phyloP scores from a whole-genome alignment of 2,329 filamentous ascomycete genomes.

The Xylaria sp. region DNA sequence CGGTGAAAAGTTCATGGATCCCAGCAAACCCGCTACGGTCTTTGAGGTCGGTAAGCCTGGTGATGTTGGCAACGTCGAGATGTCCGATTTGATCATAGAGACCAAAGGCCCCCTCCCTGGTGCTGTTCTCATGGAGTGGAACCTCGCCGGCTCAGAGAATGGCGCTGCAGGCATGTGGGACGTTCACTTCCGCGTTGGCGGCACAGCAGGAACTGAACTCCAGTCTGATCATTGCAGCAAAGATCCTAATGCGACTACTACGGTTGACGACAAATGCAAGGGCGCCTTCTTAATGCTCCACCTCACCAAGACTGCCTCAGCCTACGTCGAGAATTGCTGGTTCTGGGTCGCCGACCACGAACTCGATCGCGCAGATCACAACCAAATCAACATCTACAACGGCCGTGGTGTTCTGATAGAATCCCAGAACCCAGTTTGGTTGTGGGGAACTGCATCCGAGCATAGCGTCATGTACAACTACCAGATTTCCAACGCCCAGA shows the following conservation, averaged over 20 bases:
- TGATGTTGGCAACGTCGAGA: slow-evolving; percentile 83
- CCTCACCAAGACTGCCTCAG: slow-evolving; percentile 69
- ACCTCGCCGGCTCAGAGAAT: slow-evolving; percentile 74
- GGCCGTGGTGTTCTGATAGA: slow-evolving; percentile 86
- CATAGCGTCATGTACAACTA: slow-evolving; percentile 82
- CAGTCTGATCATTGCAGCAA: slow-evolving; percentile 84
- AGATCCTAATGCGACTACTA: slow-evolving; percentile 71
- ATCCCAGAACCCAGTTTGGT: slow-evolving; percentile 80
- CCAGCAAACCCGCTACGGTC: slow-evolving; percentile 81
- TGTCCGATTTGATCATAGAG: slow-evolving; percentile 86
- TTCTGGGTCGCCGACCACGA: slow-evolving; percentile 93
- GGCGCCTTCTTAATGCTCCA: slow-evolving; percentile 79
- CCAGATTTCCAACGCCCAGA: slow-evolving; percentile 79
- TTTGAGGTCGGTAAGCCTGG: slow-evolving; percentile 85
- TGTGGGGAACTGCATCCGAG: slow-evolving; percentile 80
- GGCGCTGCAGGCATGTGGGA: slow-evolving; percentile 90
- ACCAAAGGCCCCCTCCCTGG: slow-evolving; percentile 86
- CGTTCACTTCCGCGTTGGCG: slow-evolving; percentile 93
- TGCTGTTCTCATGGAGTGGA: slow-evolving; percentile 93
- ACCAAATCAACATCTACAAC: slow-evolving; percentile 88
- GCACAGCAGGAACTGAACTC: slow-evolving; percentile 83
- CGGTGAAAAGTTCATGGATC: slow-evolving; percentile 77
- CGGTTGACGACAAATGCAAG: slow-evolving; percentile 73
- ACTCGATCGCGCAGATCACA: slow-evolving; percentile 77
- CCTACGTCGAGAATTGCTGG: slow-evolving; percentile 90